These are phyloP conservation scores for Endothia cerciana DNA, from an alignment of 2,329 filamentous ascomycete species.

Conservation along the genomic window DNA sequence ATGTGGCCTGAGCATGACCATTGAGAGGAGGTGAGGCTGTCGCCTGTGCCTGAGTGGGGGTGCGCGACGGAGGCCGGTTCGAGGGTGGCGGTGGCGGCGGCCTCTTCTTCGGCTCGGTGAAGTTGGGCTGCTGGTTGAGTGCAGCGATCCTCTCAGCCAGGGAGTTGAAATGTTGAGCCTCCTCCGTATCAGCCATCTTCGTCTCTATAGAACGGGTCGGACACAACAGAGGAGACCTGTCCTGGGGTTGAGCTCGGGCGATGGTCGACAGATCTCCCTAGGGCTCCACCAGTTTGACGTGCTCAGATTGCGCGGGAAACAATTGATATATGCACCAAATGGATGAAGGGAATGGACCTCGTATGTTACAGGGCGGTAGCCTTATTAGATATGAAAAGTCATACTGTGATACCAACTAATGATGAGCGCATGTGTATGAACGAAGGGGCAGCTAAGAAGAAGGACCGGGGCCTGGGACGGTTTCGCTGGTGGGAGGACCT, in stretches of 20 bases:
- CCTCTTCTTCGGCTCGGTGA: conserved; percentile 48
- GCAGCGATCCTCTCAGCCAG: conserved; percentile 67
- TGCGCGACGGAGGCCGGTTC: conserved; percentile 44
- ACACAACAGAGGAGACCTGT: background rate
- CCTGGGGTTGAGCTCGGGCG: background rate
- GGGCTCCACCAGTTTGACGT: background rate
- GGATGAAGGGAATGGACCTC: background rate
- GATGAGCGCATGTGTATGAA: background rate
- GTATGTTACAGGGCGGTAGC: background rate
- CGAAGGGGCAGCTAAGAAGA: background rate
- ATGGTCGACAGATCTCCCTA: background rate
- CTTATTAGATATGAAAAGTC: background rate
- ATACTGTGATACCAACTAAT: conserved; percentile 6
- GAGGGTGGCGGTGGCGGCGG: conserved; percentile 53
- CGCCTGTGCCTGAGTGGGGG: conserved; percentile 22
- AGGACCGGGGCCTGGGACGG: background rate
- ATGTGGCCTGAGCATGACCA: conserved; percentile 34
- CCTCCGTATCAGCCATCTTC: conserved; percentile 63
- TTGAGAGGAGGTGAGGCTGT: conserved; percentile 32
- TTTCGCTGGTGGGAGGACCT: background rate
- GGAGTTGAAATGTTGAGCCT: conserved; percentile 60
- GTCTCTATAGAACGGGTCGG: background rate
- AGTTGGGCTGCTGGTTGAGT: conserved; percentile 64
- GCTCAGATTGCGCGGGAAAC: background rate
- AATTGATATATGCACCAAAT: background rate